Base-by-base conservation (phyloP, 208 protist species). In the Kentomonas sorsogonicus region DNA sequence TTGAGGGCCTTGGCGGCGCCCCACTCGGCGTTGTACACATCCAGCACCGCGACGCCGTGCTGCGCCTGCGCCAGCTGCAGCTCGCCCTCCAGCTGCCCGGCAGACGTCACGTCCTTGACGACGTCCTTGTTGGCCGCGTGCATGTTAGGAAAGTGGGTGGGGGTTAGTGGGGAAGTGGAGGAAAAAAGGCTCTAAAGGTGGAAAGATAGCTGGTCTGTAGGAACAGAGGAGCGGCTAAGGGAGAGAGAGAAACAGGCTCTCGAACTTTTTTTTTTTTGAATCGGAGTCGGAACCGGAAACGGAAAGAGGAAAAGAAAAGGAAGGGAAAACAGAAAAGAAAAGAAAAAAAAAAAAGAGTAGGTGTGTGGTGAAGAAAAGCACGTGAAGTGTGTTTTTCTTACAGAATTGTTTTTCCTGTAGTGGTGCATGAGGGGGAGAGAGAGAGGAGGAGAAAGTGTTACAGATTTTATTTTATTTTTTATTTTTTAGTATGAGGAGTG, bases 1-100 rank as follows among this genome's bases (percentile, higher is more conserved):
- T 66, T 81, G 20, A 95, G 70, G 13, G 82, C 83, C 67, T 91
- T 93, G 61, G 74, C 84, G 58, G 69, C 48, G n/a, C 89, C 81
- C 89, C 89, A 95, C 59, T 92, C 86, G 1, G 72, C 71, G 69
- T 87, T 91, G 74, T 92, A 95, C 25, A 93, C 54, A 48, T 95
- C 89, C 20, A 95, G 74, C 53, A 95, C 79, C 2, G 66, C 72
- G 13, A 95, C 86, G 27, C 89, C 86, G 53, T 93, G 81, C 34
- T 92, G 83, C 23, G 80, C 79, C 60, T 92, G 76, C 15, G 75
- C 79, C 16, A 90, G 55, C 54, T 88, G 78, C 58, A 92, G 70
- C 66, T 93, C 81, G 38, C 74, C 59, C 55, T 95, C 79, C 39
- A 93, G 71, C 55, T 93, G 79, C 13, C 69, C 26, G 29, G 82